These are phyloP conservation scores for Colletotrichum viniferum DNA, from an alignment of 2,329 filamentous ascomycete species.

Conservation along the genomic window DNA sequence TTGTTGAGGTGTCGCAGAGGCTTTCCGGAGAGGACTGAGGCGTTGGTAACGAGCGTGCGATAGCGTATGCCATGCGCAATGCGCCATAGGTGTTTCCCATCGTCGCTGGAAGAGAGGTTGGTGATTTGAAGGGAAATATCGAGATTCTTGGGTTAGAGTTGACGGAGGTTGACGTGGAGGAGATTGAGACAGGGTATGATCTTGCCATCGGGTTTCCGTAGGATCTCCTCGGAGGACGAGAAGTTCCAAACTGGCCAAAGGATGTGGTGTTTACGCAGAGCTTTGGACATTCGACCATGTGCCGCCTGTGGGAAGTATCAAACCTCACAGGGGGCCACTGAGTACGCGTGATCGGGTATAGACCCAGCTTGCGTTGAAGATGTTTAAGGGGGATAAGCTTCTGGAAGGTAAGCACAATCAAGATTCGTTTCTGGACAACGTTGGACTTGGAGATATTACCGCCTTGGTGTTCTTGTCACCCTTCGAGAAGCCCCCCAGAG, in stretches of 20 bases:
- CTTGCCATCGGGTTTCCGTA: slow-evolving; percentile 63
- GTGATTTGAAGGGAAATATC: slow-evolving; percentile 49
- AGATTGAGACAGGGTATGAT: slow-evolving; percentile 55
- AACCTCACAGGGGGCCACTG: background rate
- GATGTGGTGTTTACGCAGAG: background rate
- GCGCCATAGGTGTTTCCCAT: slow-evolving; percentile 65
- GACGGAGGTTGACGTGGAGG: slow-evolving; percentile 54
- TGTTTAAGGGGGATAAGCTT: background rate
- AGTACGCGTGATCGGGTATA: background rate
- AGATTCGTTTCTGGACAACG: background rate
- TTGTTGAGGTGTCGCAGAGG: background rate
- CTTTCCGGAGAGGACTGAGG: slow-evolving; percentile 3
- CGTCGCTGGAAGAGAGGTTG: slow-evolving; percentile 62
- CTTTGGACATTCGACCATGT: background rate
- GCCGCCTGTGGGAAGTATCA: background rate
- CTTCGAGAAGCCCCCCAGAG: background rate
- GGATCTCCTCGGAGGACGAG: background rate
- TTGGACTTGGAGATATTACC: background rate
- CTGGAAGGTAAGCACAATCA: background rate
- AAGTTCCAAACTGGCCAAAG: background rate
- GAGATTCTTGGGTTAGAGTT: slow-evolving; percentile 34
- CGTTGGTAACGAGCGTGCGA: slow-evolving; percentile 37
- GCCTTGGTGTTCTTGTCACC: background rate
- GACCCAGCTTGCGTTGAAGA: background rate
- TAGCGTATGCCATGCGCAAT: slow-evolving; percentile 66